A percentile compares a stretch with the other conserved stretches of the same genome.
Conservation (phyloP, 2,329 filamentous ascomycete genomes). For the Trichoderma brevicompactum region DNA sequence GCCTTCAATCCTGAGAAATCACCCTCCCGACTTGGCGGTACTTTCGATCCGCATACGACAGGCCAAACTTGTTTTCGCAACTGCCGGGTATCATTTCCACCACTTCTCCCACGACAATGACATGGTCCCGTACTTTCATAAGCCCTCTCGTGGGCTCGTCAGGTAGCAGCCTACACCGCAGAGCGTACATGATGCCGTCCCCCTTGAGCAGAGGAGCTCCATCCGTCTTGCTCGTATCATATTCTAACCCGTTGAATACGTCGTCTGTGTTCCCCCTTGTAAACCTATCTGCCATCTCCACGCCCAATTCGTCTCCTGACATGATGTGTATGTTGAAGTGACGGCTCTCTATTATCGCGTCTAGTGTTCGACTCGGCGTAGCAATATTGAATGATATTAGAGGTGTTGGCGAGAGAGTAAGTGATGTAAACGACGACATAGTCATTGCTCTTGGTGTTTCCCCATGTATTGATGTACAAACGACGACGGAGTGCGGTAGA, state of each 20-base stretch:
- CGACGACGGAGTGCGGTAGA: conserved; percentile 59
- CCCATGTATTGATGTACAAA: conserved; percentile 54
- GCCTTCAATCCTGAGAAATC: conserved; percentile 34
- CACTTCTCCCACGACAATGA: conserved; percentile 58
- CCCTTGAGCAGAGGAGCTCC: conserved; percentile 52
- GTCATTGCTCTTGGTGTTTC: conserved; percentile 56
- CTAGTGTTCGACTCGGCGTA: conserved; percentile 59
- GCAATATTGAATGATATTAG: conserved; percentile 62
- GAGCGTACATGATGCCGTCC: conserved; percentile 57
- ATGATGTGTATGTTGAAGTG: conserved; percentile 62
- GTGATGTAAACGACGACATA: conserved; percentile 63
- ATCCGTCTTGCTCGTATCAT: conserved; percentile 29
- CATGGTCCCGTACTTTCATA: conserved; percentile 55
- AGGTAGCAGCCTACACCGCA: conserved; percentile 49
- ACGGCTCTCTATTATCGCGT: conserved; percentile 51
- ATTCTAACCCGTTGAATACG: conserved; percentile 46
- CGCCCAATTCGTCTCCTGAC: conserved; percentile 52
- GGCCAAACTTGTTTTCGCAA: conserved; percentile 46
- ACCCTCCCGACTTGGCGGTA: conserved; percentile 51
- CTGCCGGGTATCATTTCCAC: conserved; percentile 48
- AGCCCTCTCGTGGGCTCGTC: conserved; percentile 48
- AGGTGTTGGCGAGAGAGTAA: conserved; percentile 57
- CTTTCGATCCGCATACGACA: conserved; percentile 55
- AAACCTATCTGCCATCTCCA: conserved; percentile 56
- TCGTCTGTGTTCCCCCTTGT: conserved; percentile 52